Conservation (phyloP, 352 stramenopile species). For the Pilasporangium apinafurcum region DNA sequence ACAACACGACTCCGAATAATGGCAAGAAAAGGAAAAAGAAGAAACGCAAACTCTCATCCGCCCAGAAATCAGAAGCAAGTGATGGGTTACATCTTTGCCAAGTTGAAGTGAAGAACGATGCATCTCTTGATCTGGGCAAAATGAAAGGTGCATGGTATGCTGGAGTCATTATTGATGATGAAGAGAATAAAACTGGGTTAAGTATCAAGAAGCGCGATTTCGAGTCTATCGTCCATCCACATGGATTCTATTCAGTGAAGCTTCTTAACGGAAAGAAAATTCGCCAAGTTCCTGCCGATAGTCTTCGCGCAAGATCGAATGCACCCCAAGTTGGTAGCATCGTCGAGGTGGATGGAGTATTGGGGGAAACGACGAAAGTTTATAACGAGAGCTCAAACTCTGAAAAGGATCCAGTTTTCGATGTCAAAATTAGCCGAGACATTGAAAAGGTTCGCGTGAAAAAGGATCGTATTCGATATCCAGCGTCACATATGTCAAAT, state of each 20-base stretch:
- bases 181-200: not conserved
- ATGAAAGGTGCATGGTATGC: conserved; percentile 59
- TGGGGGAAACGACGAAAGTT: conserved; percentile 54
- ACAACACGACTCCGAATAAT: conserved; percentile 5
- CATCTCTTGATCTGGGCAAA: conserved; percentile 19
- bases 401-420: conserved; percentile 12
- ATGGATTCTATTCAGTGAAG: conserved; percentile 27
- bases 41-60: conserved; percentile 28
- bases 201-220: conserved; percentile 6
- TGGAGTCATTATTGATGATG: conserved; percentile 19
- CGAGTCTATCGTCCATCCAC: conserved; percentile 8
- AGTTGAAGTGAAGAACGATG: conserved; percentile 6
- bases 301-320: conserved; percentile 24
- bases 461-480: conserved; percentile 46
- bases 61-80: conserved; percentile 7
- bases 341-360: conserved; percentile 53
- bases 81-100: conserved; percentile 3
- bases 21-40: conserved; percentile 72
- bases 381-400: too few relatives aligned
- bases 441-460: conserved; percentile 51
- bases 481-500: conserved; percentile 8
- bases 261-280: conserved; percentile 30
- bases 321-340: conserved; percentile 62
- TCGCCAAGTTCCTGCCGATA: conserved; percentile 34
- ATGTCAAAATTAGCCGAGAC: conserved; percentile 43